phyloP scores from a whole-genome alignment of 2,329 filamentous ascomycete genomes.

The Aspergillus amoenus region DNA sequence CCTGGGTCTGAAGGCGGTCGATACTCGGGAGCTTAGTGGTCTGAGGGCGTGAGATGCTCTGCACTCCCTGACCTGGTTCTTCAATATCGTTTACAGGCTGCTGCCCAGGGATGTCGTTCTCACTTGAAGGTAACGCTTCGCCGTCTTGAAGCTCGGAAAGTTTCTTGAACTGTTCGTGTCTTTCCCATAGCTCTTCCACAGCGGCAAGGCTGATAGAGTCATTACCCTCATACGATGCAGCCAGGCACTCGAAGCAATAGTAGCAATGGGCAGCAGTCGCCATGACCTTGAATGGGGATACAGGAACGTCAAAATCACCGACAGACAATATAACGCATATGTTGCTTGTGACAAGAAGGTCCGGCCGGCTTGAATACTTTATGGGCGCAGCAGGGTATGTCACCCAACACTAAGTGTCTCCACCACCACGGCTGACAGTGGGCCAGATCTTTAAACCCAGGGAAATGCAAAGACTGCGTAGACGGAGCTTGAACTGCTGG shows the following conservation, averaged over 20 bases:
- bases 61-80: neutral
- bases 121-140: slow-evolving; percentile 18
- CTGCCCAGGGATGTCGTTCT: slow-evolving; percentile 11
- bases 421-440: slow-evolving; percentile 3
- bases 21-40: slow-evolving; percentile 33
- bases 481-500: neutral
- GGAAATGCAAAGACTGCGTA: slow-evolving; percentile 9
- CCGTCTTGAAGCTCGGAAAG: slow-evolving; percentile 34
- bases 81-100: slow-evolving; percentile 25
- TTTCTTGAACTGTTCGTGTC: slow-evolving; percentile 46
- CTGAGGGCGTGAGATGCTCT: slow-evolving; percentile 15
- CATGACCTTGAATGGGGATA: slow-evolving; percentile 55
- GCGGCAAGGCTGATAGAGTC: slow-evolving; percentile 65
- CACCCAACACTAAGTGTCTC: slow-evolving; percentile 2
- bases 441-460: neutral
- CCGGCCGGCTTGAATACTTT: neutral
- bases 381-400: neutral
- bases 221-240: slow-evolving; percentile 70
- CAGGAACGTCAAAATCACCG: neutral
- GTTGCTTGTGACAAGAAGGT: neutral
- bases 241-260: slow-evolving; percentile 87
- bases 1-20: slow-evolving; percentile 35
- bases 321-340: neutral
- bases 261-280: slow-evolving; percentile 83
- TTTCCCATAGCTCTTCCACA: slow-evolving; percentile 68